Base-by-base conservation (phyloP, 2,329 filamentous ascomycete species). In the Paraphoma sp. region DNA sequence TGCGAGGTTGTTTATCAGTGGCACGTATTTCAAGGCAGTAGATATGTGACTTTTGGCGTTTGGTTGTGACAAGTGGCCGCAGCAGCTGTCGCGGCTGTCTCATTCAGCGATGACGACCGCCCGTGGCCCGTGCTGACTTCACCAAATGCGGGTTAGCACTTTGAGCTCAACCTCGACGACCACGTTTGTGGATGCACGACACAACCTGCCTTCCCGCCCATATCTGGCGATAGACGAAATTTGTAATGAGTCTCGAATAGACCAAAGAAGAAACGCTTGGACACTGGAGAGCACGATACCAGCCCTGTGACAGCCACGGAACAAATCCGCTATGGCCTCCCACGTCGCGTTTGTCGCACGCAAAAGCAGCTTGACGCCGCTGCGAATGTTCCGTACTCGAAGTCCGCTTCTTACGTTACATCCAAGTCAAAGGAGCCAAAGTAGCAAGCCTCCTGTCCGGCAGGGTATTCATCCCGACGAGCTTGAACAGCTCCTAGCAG, bases 401-500 rank as follows among this genome's bases (percentile, higher is more conserved):
- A 10, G 10, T 10, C 33, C 33, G 33, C 33, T 36, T 10, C 10
- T 14, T 10, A 10, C 10, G 10, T 36, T 14, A 6, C 33, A 10
- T 36, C 14, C 14, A 36, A 31, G 46, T 11, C 14, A 31, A 17
- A 9, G 31, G 36, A n/a, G 16, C 1, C 36, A 30, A 11, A 4
- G 23, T 16, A 23, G 44, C 14, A n/a, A 45, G 14, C 46, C 54
- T 16, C 55, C 11, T 14, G 42, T 55, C 46, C 53, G 42, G 30
- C 46, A 40, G 47, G 60, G 65, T n/a, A 60, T 69, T 14, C 56
- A 64, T 46, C 63, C 67, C 28, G 60, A 64, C 43, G 67, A 76
- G 23, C 61, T 81, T 14, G 71, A 79, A 17, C 55, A 73, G 31
- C 71, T 81, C 31, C 86, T 94, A 51, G 83, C 86, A 14, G 83